phyloP scores from a whole-genome alignment of 1,139 yeast genomes.

The Hemisphaericaspora subhashii region DNA sequence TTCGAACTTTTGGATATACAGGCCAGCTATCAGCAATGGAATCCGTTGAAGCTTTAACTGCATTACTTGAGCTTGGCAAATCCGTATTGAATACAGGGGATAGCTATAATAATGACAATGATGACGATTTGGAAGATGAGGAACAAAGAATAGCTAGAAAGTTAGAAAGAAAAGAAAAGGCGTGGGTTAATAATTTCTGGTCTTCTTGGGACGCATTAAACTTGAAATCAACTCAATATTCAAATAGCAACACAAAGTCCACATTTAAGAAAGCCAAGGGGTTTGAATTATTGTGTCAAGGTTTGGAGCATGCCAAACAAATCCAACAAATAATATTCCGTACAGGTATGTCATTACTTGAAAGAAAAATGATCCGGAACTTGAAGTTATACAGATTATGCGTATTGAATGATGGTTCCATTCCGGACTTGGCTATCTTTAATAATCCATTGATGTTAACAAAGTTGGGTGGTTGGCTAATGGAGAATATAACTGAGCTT shows the following conservation, averaged over 20 bases:
- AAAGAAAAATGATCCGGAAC: conserved; percentile 76
- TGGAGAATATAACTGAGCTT: conserved; percentile 84
- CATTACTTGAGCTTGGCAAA: conserved; percentile 72
- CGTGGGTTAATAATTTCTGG: conserved; percentile 93
- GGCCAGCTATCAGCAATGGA: conserved; percentile 92
- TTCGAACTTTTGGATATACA: conserved; percentile 80
- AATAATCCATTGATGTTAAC: conserved; percentile 83
- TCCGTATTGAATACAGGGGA: conserved; percentile 8
- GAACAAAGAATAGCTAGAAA: conserved; percentile 42
- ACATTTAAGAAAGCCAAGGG: conserved; percentile 39
- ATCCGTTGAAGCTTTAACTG: conserved; percentile 84
- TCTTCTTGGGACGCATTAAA: conserved; percentile 87
- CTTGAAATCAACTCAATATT: conserved; percentile 27
- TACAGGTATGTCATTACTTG: conserved; percentile 86
- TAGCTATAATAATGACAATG: conserved; percentile 17
- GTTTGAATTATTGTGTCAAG: conserved; percentile 62
- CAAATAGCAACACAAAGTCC: conserved; percentile 16
- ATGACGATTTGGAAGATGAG: conserved; percentile 27
- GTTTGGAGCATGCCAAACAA: conserved; percentile 75
- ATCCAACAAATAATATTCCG: conserved; percentile 84
- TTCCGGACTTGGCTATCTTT: conserved; percentile 77
- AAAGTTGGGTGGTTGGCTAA: conserved; percentile 85
- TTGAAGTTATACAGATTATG: conserved; percentile 81
- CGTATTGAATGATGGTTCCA: conserved; percentile 75
- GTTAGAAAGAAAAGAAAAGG: conserved; percentile 56